Base-by-base conservation (phyloP, 2,329 filamentous ascomycete genomes). In the Thielaviopsis ethacetica region DNA sequence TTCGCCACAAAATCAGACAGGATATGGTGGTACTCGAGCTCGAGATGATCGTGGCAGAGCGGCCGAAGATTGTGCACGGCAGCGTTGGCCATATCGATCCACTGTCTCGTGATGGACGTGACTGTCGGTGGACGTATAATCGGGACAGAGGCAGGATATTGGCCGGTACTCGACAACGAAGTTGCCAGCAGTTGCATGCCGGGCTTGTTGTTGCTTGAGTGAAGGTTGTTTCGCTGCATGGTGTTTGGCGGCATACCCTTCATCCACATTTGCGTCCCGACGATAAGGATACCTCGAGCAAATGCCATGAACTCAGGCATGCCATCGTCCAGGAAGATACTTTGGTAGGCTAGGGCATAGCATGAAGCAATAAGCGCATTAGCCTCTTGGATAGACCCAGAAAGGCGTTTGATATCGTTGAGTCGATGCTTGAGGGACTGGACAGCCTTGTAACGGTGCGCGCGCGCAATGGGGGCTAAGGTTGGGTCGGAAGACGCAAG, bases 361-460 rank as follows among this genome's bases (percentile, higher is more conserved):
- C 79, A 82, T 2, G 80, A 76, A 1, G 79, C 80, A 56, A 83
- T 70, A 51, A 83, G 71, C 6, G 80, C 79, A 64, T 83, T 82
- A 56, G 77, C 75, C 64, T 82, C 77, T 59, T 79, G 77, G 54
- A 73, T 72, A 0, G 70, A 70, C 4, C 71, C 71, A 30, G 68
- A 69, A 54, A 65, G 62, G 64, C 71, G 70, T 21, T 76, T 65
- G 3, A 71, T 69, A 53, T 73, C 71, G 12, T 71, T 67, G 2
- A 84, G 68, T 0, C 76, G 73, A 63, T 75, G 75, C 67, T 83
- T 82, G 64, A 84, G 79, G 5, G 79, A 76, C 61, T 76, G 76
- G 64, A 86, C 80, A 5, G 84, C 83, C 61, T 84, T 79, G 57
- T 85, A 71, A 21, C 84, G 80, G 67, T 87, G 84, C 41, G 72